Evolutionary conservation across 2,329 filamentous ascomycete species (phyloP).

Genomic region (Fonsecaea pugnacius): DNA sequence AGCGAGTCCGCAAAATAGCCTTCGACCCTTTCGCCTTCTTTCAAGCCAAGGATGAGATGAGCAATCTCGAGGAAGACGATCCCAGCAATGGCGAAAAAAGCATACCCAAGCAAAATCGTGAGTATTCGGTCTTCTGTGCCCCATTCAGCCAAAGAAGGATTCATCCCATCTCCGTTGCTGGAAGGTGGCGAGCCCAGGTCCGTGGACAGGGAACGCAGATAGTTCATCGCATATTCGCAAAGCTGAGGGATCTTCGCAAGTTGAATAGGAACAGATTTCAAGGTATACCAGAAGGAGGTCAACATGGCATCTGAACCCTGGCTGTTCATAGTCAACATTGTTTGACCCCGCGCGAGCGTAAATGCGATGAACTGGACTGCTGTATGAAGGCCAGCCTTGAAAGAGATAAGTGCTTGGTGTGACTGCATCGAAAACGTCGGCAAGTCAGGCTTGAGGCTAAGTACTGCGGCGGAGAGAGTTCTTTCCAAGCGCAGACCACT

Average conservation of each 20-base stretch:
- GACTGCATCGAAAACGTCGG: conserved; percentile 77
- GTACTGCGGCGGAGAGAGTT: conserved; percentile 28
- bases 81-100: conserved; percentile 73
- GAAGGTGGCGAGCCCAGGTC: conserved; percentile 16
- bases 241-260: conserved; percentile 7
- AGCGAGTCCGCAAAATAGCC: conserved; percentile 79
- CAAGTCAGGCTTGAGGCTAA: conserved; percentile 60
- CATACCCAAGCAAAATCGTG: conserved; percentile 81
- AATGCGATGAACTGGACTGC: conserved; percentile 8
- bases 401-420: conserved; percentile 62
- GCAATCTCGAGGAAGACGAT: conserved; percentile 78
- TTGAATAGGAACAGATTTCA: conserved; percentile 9
- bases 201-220: conserved; percentile 7
- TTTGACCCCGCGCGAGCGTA: conserved; percentile 43
- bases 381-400: conserved; percentile 45
- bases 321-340: conserved; percentile 3
- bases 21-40: conserved; percentile 65
- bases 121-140: conserved; percentile 68
- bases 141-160: conserved; percentile 70
- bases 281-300: background rate
- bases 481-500: conserved; percentile 36
- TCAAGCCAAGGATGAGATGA: conserved; percentile 66
- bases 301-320: conserved; percentile 1
- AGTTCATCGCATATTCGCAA: background rate
- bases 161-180: conserved; percentile 33